Percentiles rank a stretch among this genome's conserved stretches.
Evolutionary conservation across 805 yeast genomes (phyloP).

Genomic region (Candida tammaniensis): DNA sequence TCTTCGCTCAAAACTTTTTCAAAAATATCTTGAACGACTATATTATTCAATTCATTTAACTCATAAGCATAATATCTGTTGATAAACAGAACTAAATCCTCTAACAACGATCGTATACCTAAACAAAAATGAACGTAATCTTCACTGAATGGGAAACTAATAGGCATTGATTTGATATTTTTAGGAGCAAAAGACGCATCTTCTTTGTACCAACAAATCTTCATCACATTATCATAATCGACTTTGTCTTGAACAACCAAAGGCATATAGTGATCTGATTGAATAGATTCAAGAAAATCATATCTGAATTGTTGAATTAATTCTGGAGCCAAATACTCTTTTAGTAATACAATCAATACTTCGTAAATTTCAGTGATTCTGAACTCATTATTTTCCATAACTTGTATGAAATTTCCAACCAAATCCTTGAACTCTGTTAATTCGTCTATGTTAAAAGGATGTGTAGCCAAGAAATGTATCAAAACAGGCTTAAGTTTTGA

Average conservation of each 20-base stretch:
- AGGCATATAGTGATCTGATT: constrained; percentile 88
- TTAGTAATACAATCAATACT: constrained; percentile 56
- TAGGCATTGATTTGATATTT: constrained; percentile 52
- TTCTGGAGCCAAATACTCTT: constrained; percentile 54
- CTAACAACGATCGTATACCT: constrained; percentile 62
- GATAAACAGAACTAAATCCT: constrained; percentile 61
- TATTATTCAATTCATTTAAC: constrained; percentile 53
- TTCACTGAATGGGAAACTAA: constrained; percentile 77
- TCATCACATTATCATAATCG: constrained; percentile 61
- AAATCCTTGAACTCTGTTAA: constrained; percentile 56
- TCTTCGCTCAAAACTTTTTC: constrained; percentile 62
- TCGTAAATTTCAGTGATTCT: constrained; percentile 59
- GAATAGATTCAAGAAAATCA: constrained; percentile 61
- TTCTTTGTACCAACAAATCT: constrained; percentile 67
- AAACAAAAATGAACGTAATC: constrained; percentile 86
- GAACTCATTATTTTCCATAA: constrained; percentile 71
- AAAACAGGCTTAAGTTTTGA: constrained; percentile 61
- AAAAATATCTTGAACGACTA: constrained; percentile 56
- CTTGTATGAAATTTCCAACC: constrained; percentile 69
- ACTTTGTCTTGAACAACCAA: constrained; percentile 59
- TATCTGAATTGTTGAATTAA: constrained; percentile 53
- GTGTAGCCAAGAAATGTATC: constrained; percentile 42
- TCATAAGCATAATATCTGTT: constrained; percentile 64
- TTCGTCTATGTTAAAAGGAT: constrained; percentile 38
- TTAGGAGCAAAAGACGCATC: constrained; percentile 45